Evolutionary conservation across 768 basidiomycete species (phyloP).

Genomic region (Arthromyces matolae): DNA sequence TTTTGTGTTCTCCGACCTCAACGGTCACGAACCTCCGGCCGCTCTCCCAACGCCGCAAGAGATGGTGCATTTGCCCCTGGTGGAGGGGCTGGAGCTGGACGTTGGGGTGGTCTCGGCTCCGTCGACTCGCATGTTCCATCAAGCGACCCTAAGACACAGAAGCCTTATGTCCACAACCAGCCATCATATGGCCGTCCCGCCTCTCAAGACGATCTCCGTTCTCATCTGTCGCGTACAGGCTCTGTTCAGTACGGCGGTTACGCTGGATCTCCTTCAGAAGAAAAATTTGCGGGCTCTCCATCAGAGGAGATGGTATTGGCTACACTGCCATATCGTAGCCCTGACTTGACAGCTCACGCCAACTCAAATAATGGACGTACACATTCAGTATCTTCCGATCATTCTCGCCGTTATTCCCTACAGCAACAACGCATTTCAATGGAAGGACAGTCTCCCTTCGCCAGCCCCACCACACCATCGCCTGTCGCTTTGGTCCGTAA

Average conservation of each 20-base stretch:
- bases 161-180: neutral
- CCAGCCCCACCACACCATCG: constrained; percentile 1
- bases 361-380: neutral
- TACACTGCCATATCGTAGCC: constrained; percentile 4
- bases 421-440: too few relatives aligned
- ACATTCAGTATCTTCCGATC: constrained; percentile 1
- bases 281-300: constrained; percentile 14
- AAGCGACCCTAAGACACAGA: constrained; percentile 6
- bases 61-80: neutral
- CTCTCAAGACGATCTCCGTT: constrained; percentile 10
- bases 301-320: constrained; percentile 11
- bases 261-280: constrained; percentile 12
- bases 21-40: constrained; percentile 3
- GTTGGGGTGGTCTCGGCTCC: constrained; percentile 21
- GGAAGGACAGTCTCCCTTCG: constrained; percentile 5
- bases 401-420: neutral
- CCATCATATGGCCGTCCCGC: constrained; percentile 4
- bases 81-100: neutral
- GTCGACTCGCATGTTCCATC: constrained; percentile 14
- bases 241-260: constrained; percentile 6
- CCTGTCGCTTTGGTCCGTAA: neutral
- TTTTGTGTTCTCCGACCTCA: constrained; percentile 18
- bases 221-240: constrained; percentile 10
- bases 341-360: neutral
- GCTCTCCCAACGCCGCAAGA: neutral